A percentile compares a stretch with the other conserved stretches of the same genome.
phyloP scores from a whole-genome alignment of 371 early-diverging fungal species.

The Batkoa obscura region DNA sequence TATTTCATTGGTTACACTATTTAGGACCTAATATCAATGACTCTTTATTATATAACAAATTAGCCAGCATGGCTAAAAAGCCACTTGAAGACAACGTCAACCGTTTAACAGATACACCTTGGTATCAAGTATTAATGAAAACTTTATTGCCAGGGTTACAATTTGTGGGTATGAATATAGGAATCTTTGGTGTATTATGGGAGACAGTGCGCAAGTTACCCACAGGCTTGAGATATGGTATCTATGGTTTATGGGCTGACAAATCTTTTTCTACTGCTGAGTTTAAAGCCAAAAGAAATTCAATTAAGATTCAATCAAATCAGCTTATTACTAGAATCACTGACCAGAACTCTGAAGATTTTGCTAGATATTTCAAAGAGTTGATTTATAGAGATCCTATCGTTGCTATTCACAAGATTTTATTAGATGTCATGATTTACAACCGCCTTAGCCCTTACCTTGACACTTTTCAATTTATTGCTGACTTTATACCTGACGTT shows the following conservation, averaged over 20 bases:
- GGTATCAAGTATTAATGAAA: background rate
- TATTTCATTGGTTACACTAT: background rate
- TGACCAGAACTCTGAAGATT: background rate
- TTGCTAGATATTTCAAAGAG: background rate
- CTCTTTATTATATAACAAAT: background rate
- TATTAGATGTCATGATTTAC: background rate
- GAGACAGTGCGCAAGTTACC: background rate
- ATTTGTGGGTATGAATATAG: background rate
- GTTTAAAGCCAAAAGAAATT: too few species aligned
- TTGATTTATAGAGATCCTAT: background rate
- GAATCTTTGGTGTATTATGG: background rate
- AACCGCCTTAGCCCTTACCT: background rate
- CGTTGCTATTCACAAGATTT: background rate
- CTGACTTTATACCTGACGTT: background rate
- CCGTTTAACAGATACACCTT: background rate
- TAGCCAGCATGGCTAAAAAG: background rate
- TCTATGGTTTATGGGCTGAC: background rate
- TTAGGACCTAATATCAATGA: background rate
- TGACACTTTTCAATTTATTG: background rate
- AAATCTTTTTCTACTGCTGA: too few species aligned
- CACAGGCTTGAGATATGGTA: background rate
- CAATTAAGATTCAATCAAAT: too few species aligned
- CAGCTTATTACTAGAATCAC: too few species aligned
- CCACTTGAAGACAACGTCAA: background rate
- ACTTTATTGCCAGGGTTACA: background rate